Percentiles rank a stretch among this genome's conserved stretches.
These are phyloP conservation scores for Saturnispora ahearnii DNA, from an alignment of 805 yeast species.

Conservation along the genomic window DNA sequence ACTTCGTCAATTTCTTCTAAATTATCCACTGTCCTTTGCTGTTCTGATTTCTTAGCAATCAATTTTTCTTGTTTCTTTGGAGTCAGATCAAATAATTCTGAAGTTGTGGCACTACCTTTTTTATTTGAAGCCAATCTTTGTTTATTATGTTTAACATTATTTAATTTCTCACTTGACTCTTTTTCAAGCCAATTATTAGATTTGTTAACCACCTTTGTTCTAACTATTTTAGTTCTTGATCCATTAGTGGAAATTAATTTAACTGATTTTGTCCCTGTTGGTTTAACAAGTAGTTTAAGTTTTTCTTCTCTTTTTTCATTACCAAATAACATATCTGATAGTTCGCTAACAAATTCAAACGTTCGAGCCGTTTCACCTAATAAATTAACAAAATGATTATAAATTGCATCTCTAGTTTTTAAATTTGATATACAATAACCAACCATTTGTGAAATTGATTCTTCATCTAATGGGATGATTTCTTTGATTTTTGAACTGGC, in stretches of 20 bases:
- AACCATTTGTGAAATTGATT: constrained; percentile 45
- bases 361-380: constrained; percentile 51
- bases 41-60: constrained; percentile 18
- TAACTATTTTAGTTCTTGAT: constrained; percentile 10
- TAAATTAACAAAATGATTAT: constrained; percentile 44
- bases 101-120: constrained; percentile 32
- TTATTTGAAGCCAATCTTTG: constrained; percentile 13
- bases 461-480: constrained; percentile 51
- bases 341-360: constrained; percentile 36
- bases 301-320: constrained; percentile 9
- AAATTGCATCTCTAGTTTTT: constrained; percentile 38
- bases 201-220: constrained; percentile 9
- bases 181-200: constrained; percentile 1
- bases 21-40: constrained; percentile 39
- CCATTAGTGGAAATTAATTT: constrained; percentile 13
- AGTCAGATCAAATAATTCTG: constrained; percentile 37
- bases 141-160: neutral
- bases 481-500: constrained; percentile 19
- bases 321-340: constrained; percentile 33
- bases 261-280: constrained; percentile 11
- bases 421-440: constrained; percentile 40
- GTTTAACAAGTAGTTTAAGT: constrained; percentile 1
- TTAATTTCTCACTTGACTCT: constrained; percentile 2
- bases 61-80: constrained; percentile 18
- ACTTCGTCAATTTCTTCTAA: constrained; percentile 45